These are phyloP conservation scores for Podospora australis DNA, from an alignment of 495 filamentous ascomycete genomes.

Conservation along the genomic window DNA sequence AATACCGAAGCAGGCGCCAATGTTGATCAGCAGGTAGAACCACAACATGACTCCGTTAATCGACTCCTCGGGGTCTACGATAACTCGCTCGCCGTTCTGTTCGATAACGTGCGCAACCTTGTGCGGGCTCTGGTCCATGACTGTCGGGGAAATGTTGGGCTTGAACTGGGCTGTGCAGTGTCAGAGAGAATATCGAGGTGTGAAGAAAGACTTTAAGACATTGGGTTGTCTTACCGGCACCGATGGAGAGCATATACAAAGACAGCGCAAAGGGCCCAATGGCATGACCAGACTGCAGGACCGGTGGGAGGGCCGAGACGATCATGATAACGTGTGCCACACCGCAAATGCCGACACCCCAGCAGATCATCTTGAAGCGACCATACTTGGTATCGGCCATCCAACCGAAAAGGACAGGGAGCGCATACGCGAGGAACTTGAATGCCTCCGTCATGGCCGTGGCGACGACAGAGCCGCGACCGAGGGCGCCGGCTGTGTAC, in stretches of 20 bases:
- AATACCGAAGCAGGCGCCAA: slow-evolving; percentile 57
- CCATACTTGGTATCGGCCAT: slow-evolving; percentile 53
- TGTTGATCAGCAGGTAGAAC: slow-evolving; percentile 59
- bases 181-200: not conserved
- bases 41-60: slow-evolving; percentile 57
- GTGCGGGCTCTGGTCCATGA: slow-evolving; percentile 51
- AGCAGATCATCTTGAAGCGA: slow-evolving; percentile 55
- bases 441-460: slow-evolving; percentile 55
- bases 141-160: slow-evolving; percentile 57
- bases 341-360: slow-evolving; percentile 58
- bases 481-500: slow-evolving; percentile 52
- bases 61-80: slow-evolving; percentile 54
- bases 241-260: slow-evolving; percentile 53
- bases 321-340: slow-evolving; percentile 59
- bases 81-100: slow-evolving; percentile 48
- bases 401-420: slow-evolving; percentile 55
- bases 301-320: slow-evolving; percentile 48
- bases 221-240: slow-evolving; percentile 52
- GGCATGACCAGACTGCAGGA: slow-evolving; percentile 49
- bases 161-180: slow-evolving; percentile 48
- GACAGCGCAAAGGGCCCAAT: slow-evolving; percentile 54
- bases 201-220: not conserved
- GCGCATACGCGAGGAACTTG: slow-evolving; percentile 51
- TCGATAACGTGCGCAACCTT: slow-evolving; percentile 40
- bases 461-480: slow-evolving; percentile 53